phyloP scores from a whole-genome alignment of 2,329 filamentous ascomycete genomes.

The Pseudogymnoascus sp. region DNA sequence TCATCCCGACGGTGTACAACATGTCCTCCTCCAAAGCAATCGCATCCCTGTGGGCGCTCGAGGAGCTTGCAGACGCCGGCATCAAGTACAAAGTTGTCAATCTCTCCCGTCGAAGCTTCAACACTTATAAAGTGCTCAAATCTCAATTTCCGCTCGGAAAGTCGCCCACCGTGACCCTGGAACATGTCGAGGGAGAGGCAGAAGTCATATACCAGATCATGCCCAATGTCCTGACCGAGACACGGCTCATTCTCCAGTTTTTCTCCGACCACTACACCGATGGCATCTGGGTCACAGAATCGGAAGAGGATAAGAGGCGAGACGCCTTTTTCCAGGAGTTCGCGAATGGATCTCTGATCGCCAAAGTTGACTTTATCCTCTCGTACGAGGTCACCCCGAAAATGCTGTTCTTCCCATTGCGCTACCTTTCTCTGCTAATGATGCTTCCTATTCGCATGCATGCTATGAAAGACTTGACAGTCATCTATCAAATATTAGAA shows the following conservation, averaged over 20 bases:
- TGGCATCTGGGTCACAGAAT: conserved; percentile 16
- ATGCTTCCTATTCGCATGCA: conserved; percentile 18
- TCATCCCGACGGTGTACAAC: conserved; percentile 21
- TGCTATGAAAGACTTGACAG: conserved; percentile 16
- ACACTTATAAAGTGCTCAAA: conserved; percentile 15
- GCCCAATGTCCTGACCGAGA: conserved; percentile 21
- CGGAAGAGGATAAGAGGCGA: conserved; percentile 16
- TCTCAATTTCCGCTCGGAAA: conserved; percentile 22
- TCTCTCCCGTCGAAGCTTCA: conserved; percentile 17
- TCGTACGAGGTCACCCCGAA: conserved; percentile 20
- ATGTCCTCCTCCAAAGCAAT: conserved; percentile 20
- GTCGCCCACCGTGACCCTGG: conserved; percentile 21
- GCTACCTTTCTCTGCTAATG: conserved; percentile 16
- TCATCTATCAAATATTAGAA: conserved; percentile 21
- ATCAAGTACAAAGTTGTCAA: conserved; percentile 20
- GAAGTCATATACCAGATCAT: conserved; percentile 9
- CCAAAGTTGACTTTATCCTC: conserved; percentile 15
- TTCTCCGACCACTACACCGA: conserved; percentile 21
- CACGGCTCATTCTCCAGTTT: conserved; percentile 22
- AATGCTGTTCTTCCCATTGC: conserved; percentile 18
- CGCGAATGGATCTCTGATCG: conserved; percentile 16
- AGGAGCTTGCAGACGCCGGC: conserved; percentile 19
- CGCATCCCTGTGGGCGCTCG: conserved; percentile 22
- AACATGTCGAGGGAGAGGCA: conserved; percentile 9
- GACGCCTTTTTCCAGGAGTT: conserved; percentile 23